A percentile compares a stretch with the other conserved stretches of the same genome.
These are phyloP conservation scores for Arbutus unedo DNA, from an alignment of 148 eudicot species.

Conservation along the genomic window DNA sequence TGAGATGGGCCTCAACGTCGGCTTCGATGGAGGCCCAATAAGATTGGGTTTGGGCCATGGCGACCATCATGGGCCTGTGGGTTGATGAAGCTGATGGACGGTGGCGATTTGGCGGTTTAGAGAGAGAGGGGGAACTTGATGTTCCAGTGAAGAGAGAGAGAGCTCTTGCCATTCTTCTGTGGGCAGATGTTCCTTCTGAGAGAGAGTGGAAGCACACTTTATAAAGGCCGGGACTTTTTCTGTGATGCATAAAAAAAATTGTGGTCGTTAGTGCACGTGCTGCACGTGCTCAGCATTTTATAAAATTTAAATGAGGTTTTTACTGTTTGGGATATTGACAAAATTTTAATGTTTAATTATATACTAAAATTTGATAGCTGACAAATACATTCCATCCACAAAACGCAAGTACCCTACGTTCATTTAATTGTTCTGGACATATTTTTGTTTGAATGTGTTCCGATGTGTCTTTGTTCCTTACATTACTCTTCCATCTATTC, in stretches of 20 bases:
- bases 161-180: slow-evolving; percentile 17
- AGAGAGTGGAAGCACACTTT: neutral
- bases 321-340: no score
- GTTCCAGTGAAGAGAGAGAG: slow-evolving; percentile 14
- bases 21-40: slow-evolving; percentile 41
- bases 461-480: no score
- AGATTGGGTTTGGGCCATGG: slow-evolving; percentile 22
- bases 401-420: no score
- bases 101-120: neutral
- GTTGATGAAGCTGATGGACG: slow-evolving; percentile 8
- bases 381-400: no score
- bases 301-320: no score
- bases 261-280: neutral
- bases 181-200: neutral
- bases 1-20: slow-evolving; percentile 34
- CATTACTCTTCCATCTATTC: no score
- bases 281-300: neutral
- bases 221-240: neutral
- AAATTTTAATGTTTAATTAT: no score
- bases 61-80: neutral
- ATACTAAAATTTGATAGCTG: no score
- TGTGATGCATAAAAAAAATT: neutral
- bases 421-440: no score
- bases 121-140: neutral
- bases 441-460: no score